Base-by-base conservation (phyloP, 805 yeast species). In the Candida dajiaensis region DNA sequence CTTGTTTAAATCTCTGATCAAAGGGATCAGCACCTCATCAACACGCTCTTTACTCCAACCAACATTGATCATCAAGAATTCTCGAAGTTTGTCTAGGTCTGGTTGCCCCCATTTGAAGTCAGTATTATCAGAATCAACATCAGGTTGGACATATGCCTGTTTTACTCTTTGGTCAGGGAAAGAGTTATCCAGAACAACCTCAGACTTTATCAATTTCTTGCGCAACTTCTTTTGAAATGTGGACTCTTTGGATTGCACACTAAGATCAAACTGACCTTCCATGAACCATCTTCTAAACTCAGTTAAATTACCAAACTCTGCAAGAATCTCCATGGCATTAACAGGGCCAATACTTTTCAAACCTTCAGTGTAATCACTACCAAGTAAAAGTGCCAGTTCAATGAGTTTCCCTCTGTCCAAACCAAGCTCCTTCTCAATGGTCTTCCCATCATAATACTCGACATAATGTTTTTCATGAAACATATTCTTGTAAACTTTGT, bases 341-440 rank as follows among this genome's bases (percentile, higher is more conserved):
- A 94, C 98, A 0, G 97, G 97, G 1, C 99, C 99, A 49, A 94
- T 76, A 3, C 98, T 96, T 48, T 86, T 83, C 31, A 94, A 66
- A 0, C 99, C 99, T 44, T 83, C 87, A 0, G 99, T 90, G 62
- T 94, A 94, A 67, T 94, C 99, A 64, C 97, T 88, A 0, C 99
- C 99, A 19, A 94, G 66, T 22, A 94, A 65, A 41, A 82, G 73
- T 0, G 97, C 99, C 49, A 94, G 66, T 39, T 86, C 89, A 25
- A 94, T 88, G 63, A 94, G 66, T 47, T 76, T 77, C 1, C 67
- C 58, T 47, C 88, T 77, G 43, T 68, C 72, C 16, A 94, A 70
- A 0, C 95, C 95, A 4, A 89, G 63, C 40, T 79, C 82, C 9
- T 67, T 65, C 29, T 68, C 72, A n/a, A 94, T 70, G 42, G 81